A percentile compares a stretch with the other conserved stretches of the same genome.
phyloP scores from a whole-genome alignment of 148 eudicot genomes.

The Drosera capensis region DNA sequence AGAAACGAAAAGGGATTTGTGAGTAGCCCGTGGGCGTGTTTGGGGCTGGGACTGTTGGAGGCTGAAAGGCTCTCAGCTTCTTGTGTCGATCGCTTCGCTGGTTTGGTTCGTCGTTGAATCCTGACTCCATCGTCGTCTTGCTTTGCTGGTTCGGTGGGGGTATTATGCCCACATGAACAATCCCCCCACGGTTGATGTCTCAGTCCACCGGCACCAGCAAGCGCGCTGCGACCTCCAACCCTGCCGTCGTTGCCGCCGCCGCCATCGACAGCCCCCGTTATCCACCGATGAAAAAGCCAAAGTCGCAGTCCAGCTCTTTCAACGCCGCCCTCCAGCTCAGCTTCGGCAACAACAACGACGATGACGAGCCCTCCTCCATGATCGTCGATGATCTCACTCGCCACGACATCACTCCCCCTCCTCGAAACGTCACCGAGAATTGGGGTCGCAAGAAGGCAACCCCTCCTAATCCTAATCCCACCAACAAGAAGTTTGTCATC shows the following conservation, averaged over 20 bases:
- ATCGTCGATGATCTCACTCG: conserved; percentile 33
- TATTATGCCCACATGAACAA: too few relatives aligned
- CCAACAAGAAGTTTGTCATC: conserved; percentile 70
- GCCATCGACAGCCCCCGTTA: conserved; percentile 8
- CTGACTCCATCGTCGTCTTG: too few relatives aligned
- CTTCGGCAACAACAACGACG: conserved; percentile 10
- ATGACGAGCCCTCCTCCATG: conserved; percentile 12
- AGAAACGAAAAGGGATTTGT: too few relatives aligned
- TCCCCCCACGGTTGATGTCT: too few relatives aligned
- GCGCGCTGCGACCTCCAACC: conserved; percentile 1
- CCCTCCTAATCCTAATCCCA: conserved; percentile 77
- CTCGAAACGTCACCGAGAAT: conserved; percentile 30
- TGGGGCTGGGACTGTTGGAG: too few relatives aligned
- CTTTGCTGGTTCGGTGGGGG: too few relatives aligned
- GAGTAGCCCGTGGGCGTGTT: too few relatives aligned
- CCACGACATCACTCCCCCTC: conserved; percentile 9
- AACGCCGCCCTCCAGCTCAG: conserved; percentile 22
- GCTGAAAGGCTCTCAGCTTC: too few relatives aligned
- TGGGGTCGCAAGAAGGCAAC: conserved; percentile 79
- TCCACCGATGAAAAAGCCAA: conserved; percentile 51
- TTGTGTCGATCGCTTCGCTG: too few relatives aligned
- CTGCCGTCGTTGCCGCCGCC: conserved; percentile 13
- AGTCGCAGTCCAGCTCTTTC: conserved; percentile 31
- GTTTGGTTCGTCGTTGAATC: too few relatives aligned
- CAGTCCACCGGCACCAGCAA: too few relatives aligned